Percentiles rank a stretch among this genome's conserved stretches.
Evolutionary conservation across 2,329 filamentous ascomycete genomes (phyloP).

Genomic region (Byssoonygena ceratinophila): DNA sequence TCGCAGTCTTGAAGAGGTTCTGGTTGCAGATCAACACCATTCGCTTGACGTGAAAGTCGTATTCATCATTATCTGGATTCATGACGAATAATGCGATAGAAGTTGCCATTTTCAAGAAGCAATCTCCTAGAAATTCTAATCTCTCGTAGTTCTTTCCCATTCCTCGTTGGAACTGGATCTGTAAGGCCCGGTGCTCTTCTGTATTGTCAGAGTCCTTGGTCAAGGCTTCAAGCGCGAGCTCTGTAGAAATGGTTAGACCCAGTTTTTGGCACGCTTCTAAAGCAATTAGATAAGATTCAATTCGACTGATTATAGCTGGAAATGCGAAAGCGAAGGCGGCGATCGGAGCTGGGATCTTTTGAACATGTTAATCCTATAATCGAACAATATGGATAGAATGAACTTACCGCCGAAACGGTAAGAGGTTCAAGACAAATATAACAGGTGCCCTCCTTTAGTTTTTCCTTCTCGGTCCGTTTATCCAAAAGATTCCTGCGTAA

Average conservation of each 20-base stretch:
- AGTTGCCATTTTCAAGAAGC: slow-evolving; percentile 90
- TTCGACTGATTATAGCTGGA: slow-evolving; percentile 71
- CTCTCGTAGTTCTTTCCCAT: slow-evolving; percentile 95
- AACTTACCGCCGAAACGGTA: slow-evolving; percentile 60
- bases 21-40: slow-evolving; percentile 88
- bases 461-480: slow-evolving; percentile 47
- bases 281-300: slow-evolving; percentile 73
- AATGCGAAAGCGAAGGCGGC: slow-evolving; percentile 65
- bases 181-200: slow-evolving; percentile 57
- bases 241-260: slow-evolving; percentile 52
- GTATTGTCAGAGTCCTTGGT: slow-evolving; percentile 87
- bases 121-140: slow-evolving; percentile 85
- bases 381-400: background rate
- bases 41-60: slow-evolving; percentile 75
- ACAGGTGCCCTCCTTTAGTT: slow-evolving; percentile 40
- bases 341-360: slow-evolving; percentile 56
- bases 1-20: slow-evolving; percentile 71
- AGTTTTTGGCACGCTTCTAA: slow-evolving; percentile 61
- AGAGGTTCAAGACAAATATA: slow-evolving; percentile 70
- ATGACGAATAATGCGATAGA: slow-evolving; percentile 74
- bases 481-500: slow-evolving; percentile 78
- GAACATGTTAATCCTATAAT: background rate
- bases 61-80: slow-evolving; percentile 69
- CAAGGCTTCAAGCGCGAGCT: slow-evolving; percentile 72
- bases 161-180: slow-evolving; percentile 64